A percentile compares a stretch with the other conserved stretches of the same genome.
Conservation (phyloP, 2,329 filamentous ascomycete genomes). For the Aureobasidium sp. region DNA sequence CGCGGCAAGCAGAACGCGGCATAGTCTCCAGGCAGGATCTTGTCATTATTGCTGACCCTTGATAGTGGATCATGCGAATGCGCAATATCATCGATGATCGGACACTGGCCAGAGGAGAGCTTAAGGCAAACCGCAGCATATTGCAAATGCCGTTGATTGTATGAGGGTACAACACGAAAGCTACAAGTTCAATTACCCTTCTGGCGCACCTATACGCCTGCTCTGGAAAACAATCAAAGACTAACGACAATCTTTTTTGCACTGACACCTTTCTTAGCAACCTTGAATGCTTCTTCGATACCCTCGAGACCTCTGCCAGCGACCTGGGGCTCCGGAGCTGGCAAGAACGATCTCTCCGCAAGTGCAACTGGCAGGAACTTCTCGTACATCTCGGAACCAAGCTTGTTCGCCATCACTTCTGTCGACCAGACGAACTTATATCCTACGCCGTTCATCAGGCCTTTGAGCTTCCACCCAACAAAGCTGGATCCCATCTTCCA, state of each 20-base stretch:
- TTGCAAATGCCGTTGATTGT: neutral
- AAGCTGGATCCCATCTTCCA: neutral
- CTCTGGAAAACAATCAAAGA: neutral
- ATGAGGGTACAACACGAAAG: neutral
- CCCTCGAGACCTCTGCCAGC: slow-evolving; percentile 18
- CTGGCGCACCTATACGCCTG: neutral
- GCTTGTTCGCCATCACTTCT: slow-evolving; percentile 1
- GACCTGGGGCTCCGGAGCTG: slow-evolving; percentile 19
- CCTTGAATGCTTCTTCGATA: slow-evolving; percentile 16
- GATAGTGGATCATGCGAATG: neutral
- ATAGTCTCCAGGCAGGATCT: too few relatives aligned
- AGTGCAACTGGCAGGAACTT: slow-evolving; percentile 25
- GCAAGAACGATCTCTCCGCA: slow-evolving; percentile 23
- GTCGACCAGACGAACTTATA: slow-evolving; percentile 2
- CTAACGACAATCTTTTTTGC: slow-evolving; percentile 19
- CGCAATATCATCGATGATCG: neutral
- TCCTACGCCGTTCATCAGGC: neutral
- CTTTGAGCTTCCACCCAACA: neutral
- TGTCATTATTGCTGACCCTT: neutral
- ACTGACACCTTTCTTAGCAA: slow-evolving; percentile 14
- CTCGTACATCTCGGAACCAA: neutral
- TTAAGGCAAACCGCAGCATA: too few relatives aligned
- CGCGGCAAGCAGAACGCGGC: too few relatives aligned
- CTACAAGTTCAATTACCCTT: neutral
- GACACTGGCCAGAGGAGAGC: neutral